Percentiles rank a stretch among this genome's conserved stretches.
phyloP scores from a whole-genome alignment of 495 filamentous ascomycete species.

The Penicillium macrosclerotiorum region DNA sequence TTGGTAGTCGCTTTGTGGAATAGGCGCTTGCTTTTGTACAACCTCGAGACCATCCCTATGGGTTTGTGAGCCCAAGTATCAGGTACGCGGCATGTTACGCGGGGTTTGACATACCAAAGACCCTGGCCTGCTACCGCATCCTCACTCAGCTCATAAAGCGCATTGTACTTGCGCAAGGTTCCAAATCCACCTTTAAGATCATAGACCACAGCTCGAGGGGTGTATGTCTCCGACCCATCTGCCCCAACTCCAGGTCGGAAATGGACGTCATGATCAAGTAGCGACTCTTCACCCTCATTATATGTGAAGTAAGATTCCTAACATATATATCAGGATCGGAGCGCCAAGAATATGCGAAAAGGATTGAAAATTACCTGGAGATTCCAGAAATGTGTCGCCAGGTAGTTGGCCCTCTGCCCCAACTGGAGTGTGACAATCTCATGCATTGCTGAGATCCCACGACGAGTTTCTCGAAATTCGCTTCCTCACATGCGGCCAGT shows the following conservation, averaged over 20 bases:
- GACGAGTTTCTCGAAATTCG: neutral
- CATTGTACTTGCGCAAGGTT: constrained; percentile 80
- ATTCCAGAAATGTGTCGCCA: constrained; percentile 99
- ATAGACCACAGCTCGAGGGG: constrained; percentile 87
- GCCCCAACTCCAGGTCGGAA: constrained; percentile 82
- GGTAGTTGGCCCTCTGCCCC: constrained; percentile 87
- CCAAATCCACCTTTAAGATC: constrained; percentile 94
- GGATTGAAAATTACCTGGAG: constrained; percentile 58
- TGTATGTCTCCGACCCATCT: constrained; percentile 84
- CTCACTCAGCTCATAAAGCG: constrained; percentile 73
- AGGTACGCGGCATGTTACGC: neutral
- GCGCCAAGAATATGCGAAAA: neutral
- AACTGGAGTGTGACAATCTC: constrained; percentile 95
- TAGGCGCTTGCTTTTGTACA: constrained; percentile 61
- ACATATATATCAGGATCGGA: constrained; percentile 18
- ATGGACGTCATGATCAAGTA: constrained; percentile 87
- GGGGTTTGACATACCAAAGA: constrained; percentile 53
- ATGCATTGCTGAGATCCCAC: constrained; percentile 61
- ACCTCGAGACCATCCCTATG: constrained; percentile 71
- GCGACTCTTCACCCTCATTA: constrained; percentile 60
- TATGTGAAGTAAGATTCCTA: constrained; percentile 98
- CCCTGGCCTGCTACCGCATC: constrained; percentile 47
- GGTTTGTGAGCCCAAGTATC: neutral
- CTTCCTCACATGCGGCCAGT: neutral
- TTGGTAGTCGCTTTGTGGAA: constrained; percentile 73